Conservation (phyloP, 768 basidiomycete genomes). For the Rhizopogon salebrosus region DNA sequence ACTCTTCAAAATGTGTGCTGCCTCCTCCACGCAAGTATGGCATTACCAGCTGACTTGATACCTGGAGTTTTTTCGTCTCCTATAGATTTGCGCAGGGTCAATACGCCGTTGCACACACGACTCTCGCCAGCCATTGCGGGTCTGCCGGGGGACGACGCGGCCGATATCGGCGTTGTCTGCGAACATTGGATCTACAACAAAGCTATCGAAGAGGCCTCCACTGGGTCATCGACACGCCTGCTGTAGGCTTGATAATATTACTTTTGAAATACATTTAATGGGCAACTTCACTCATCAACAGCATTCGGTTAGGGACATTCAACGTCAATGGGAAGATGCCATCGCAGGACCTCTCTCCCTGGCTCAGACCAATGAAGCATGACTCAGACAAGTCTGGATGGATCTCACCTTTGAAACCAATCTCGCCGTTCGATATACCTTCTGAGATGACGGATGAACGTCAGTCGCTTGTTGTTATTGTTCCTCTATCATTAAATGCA, state of each 20-base stretch:
- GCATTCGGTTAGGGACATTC: slow-evolving; percentile 73
- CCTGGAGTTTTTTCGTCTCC: neutral
- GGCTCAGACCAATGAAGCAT: slow-evolving; percentile 38
- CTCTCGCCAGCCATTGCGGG: slow-evolving; percentile 64
- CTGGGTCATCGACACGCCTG: slow-evolving; percentile 16
- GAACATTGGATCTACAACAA: slow-evolving; percentile 58
- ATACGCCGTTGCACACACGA: slow-evolving; percentile 42
- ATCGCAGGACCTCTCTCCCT: slow-evolving; percentile 64
- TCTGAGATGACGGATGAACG: slow-evolving; percentile 18
- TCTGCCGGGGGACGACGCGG: slow-evolving; percentile 50
- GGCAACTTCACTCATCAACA: slow-evolving; percentile 19
- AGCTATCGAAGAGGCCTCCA: slow-evolving; percentile 30
- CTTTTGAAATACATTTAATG: neutral
- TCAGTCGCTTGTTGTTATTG: slow-evolving; percentile 6
- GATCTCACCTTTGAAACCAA: slow-evolving; percentile 30
- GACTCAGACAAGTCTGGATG: slow-evolving; percentile 8
- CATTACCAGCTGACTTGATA: neutral
- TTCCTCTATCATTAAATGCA: neutral
- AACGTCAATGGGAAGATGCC: slow-evolving; percentile 80
- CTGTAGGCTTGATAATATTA: slow-evolving; percentile 11
- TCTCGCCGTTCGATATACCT: slow-evolving; percentile 30
- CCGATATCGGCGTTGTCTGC: slow-evolving; percentile 53
- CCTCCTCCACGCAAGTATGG: neutral
- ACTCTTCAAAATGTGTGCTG: neutral
- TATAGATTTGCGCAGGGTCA: slow-evolving; percentile 48